Base-by-base conservation (phyloP, 371 early-diverging fungal species). In the Mortierella sp. region DNA sequence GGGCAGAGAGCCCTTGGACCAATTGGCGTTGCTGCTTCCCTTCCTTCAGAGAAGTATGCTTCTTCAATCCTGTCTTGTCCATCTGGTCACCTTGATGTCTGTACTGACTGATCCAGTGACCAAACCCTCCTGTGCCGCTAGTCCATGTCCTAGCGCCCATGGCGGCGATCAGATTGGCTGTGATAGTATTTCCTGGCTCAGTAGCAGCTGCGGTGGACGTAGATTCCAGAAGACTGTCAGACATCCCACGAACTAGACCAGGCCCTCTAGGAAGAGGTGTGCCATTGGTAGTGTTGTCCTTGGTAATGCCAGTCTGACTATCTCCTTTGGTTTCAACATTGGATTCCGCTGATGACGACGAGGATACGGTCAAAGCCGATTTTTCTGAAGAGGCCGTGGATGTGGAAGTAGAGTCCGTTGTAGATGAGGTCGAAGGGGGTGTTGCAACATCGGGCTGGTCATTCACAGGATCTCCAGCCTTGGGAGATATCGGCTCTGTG, bases 241-340 rank as follows among this genome's bases (percentile, higher is more conserved):
- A 72, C 73, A 72, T 72, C 1, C 73, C 73, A 8, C 73, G 67
- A 2, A 72, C 51, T 27, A 72, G 25, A 16, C 72, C 67, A 59
- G 43, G 16, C 63, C 70, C 63, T 29, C 3, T 52, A 39, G 24
- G 56, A 52, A 13, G 24, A 22, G 19, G 10, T 22, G 16, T 29
- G 21, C 28, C 39, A 9, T 40, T 21, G 19, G 47, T 25, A 21
- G 12, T 34, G 4, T 40, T 21, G 13, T 46, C 49, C 29, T 12
- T 24, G 1, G 21, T 9, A 22, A 2, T 19, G 22, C 2, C 13
- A 22, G 10, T 34, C 34, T 34, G 34, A 34, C 34, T 28, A 17
- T 7, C 50, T 16, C 25, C 50, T 5, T 25, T 16, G 28, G 22
- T 6, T 46, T 46, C 13, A 19, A 10, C 21, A 24, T 3, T 24